phyloP scores from a whole-genome alignment of 192 early-diverging fungal genomes.

The Linnemannia exigua region DNA sequence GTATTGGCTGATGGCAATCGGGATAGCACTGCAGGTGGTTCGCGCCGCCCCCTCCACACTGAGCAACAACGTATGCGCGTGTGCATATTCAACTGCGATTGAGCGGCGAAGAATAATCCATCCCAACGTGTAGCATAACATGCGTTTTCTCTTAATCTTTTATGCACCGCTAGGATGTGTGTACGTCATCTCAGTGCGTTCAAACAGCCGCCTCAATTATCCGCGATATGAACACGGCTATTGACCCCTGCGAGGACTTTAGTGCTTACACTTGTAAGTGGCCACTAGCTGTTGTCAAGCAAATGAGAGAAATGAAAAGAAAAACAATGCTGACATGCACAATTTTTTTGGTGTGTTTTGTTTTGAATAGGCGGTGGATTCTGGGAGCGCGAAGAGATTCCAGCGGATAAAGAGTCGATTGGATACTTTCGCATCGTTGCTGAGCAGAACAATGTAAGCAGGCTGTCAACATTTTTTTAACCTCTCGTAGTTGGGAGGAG shows the following conservation, averaged over 20 bases:
- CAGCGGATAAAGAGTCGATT: slow-evolving; percentile 7
- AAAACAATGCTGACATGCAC: slow-evolving; percentile 56
- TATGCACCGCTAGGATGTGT: not conserved
- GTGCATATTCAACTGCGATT: no score
- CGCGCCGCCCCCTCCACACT: not conserved
- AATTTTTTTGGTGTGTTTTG: slow-evolving; percentile 51
- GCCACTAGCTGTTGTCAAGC: not conserved
- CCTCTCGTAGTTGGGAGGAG: not conserved
- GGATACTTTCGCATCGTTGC: slow-evolving; percentile 19
- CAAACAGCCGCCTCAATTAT: slow-evolving; percentile 64
- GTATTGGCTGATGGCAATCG: not conserved
- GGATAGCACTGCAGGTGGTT: slow-evolving; percentile 6
- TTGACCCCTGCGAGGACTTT: slow-evolving; percentile 78
- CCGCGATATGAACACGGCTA: slow-evolving; percentile 60
- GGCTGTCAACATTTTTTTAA: not conserved
- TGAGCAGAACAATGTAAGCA: slow-evolving; percentile 22
- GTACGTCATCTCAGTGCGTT: slow-evolving; percentile 65
- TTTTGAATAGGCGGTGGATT: slow-evolving; percentile 42
- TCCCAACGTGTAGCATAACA: not conserved
- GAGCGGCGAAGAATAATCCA: no score
- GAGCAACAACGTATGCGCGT: not conserved
- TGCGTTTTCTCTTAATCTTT: not conserved
- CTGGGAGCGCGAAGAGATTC: slow-evolving; percentile 21
- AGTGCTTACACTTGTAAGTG: slow-evolving; percentile 70
- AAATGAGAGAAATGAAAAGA: not conserved